A percentile compares a stretch with the other conserved stretches of the same genome.
Evolutionary conservation across 2,329 filamentous ascomycete genomes (phyloP).

Genomic region (Pseudocercospora pini-densiflorae): DNA sequence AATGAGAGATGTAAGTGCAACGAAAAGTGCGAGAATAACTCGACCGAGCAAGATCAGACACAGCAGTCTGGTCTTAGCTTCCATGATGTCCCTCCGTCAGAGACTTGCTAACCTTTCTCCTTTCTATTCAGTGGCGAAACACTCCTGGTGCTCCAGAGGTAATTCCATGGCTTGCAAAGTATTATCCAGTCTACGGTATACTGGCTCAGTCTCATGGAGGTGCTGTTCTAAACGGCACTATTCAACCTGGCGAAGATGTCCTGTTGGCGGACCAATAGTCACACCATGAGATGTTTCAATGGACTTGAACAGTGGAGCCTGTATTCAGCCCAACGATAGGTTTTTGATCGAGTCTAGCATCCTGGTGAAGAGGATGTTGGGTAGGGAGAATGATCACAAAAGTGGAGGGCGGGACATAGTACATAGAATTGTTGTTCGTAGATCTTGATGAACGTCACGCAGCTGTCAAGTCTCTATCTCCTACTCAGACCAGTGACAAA

Average conservation of each 20-base stretch:
- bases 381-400: background rate
- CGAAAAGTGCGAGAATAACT: background rate
- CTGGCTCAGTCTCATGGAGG: constrained; percentile 65
- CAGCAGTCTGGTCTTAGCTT: background rate
- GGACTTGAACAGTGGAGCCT: background rate
- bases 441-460: background rate
- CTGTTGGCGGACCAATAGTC: constrained; percentile 23
- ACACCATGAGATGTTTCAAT: background rate
- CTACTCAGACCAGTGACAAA: too few species aligned
- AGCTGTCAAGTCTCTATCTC: too few species aligned
- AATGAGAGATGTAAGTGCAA: constrained; percentile 61
- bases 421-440: background rate
- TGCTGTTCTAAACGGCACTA: constrained; percentile 63
- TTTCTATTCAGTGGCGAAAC: constrained; percentile 56
- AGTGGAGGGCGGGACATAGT: too few species aligned
- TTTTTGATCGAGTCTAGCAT: background rate
- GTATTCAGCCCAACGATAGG: background rate
- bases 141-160: constrained; percentile 58
- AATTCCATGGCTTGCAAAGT: constrained; percentile 67
- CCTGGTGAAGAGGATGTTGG: background rate
- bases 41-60: background rate
- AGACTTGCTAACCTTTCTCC: background rate
- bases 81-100: background rate
- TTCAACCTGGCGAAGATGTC: constrained; percentile 59
- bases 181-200: constrained; percentile 67